Evolutionary conservation across 179 eudicot genomes (phyloP).

Genomic region (Actinidia chinensis): DNA sequence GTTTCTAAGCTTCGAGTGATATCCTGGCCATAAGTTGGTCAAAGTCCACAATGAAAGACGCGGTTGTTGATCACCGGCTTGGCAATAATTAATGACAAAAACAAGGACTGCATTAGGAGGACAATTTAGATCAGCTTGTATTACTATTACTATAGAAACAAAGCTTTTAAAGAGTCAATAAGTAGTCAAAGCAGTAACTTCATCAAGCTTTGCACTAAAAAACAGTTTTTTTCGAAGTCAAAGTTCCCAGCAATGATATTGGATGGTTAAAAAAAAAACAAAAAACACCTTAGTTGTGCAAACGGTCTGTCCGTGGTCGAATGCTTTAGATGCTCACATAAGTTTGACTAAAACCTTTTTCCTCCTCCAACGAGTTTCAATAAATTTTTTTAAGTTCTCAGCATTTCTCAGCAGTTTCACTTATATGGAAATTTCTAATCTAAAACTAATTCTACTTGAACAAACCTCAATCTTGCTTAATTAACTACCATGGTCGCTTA

Average conservation of each 20-base stretch:
- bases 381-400: no score
- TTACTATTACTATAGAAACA: no score
- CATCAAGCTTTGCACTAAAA: not conserved
- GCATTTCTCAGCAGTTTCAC: not conserved
- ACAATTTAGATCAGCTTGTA: not conserved
- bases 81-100: not conserved
- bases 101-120: not conserved
- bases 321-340: not conserved
- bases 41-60: constrained; percentile 17
- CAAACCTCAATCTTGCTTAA: not conserved
- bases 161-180: not conserved
- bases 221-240: not conserved
- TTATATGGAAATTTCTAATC: no score
- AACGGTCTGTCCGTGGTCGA: not conserved
- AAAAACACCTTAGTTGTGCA: not conserved
- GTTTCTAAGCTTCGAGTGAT: constrained; percentile 15
- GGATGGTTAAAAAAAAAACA: no score
- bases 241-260: not conserved
- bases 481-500: no score
- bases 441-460: not conserved
- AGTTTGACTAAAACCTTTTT: not conserved
- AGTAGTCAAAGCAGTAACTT: not conserved
- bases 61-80: constrained; percentile 16
- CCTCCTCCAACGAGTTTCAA: not conserved
- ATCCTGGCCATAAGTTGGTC: constrained; percentile 23